Base-by-base conservation (phyloP, 192 early-diverging fungal species). In the Linderina pennispora region DNA sequence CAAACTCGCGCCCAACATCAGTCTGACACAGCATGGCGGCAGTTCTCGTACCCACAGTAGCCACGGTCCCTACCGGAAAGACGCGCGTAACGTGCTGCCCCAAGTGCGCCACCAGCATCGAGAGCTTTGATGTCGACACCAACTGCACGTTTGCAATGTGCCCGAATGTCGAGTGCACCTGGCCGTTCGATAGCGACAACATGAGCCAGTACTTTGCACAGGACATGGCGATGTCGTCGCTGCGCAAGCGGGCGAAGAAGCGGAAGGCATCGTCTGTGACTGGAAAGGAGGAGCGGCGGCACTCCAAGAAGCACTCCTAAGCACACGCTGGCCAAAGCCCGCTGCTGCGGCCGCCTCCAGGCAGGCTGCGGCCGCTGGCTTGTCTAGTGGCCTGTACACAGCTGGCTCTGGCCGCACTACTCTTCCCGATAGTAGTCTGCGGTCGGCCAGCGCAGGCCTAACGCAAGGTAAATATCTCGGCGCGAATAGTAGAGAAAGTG, bases 61-160 rank as follows among this genome's bases (percentile, higher is more conserved):
- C n/a, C n/a, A n/a, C n/a, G n/a, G n/a, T n/a, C n/a, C n/a, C n/a
- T n/a, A n/a, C n/a, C n/a, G n/a, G n/a, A n/a, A n/a, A n/a, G n/a
- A n/a, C n/a, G n/a, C n/a, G n/a, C n/a, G n/a, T n/a, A n/a, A n/a
- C n/a, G n/a, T n/a, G n/a, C n/a, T 69, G 65, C 21, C 65, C 65
- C 26, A 52, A 61, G 31, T 69, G 65, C 36, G 22, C 58, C 25
- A 40, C 38, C 28, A 42, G 43, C 9, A 32, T 69, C 18, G 58
- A 62, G 10, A 17, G 23, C 8, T 69, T 58, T 36, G 39, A 54
- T 15, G 59, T 69, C 9, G 65, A 69, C 58, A 69, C 65, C 34
- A 69, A 69, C 36, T 69, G 65, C 35, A 34, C 58, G 3, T 69
- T 69, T 39, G 40, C 37, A 11, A 69, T 69, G 65, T 69, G 65